Base-by-base conservation (phyloP, 495 filamentous ascomycete species). In the Lepraria neglecta region DNA sequence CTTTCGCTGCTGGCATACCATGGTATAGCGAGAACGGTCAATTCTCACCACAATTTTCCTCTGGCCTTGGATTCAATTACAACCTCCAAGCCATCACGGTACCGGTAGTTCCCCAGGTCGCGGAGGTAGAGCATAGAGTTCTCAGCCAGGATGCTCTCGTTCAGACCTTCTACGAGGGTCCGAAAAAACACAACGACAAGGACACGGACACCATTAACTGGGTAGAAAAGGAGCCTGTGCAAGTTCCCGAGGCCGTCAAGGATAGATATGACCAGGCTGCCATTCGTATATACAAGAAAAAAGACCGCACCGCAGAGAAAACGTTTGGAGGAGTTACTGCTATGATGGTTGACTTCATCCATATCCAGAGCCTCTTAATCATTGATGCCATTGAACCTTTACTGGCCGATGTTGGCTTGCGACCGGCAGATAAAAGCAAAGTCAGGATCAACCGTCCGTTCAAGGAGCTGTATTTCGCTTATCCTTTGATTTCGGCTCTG, bases 201-300 rank as follows among this genome's bases (percentile, higher is more conserved):
- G 1, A 47, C 6, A n/a, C 19, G 12, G 0, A 47, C 9, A 21
- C n/a, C 19, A 47, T 47, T 12, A 47, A 47, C 24, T 47, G 45
- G 45, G 45, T 47, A 11, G 45, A 47, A 12, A 47, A 47, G 6
- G n/a, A 47, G 24, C 45, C 45, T 24, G n/a, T 21, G 45, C 45
- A 47, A 12, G 3, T 58, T 27, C 58, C 58, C 9, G 24, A 60
- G 10, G 51, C 14, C 14, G 30, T 19, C 12, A 15, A 53, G 21
- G 58, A 58, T 17, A 60, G 44, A 19, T 60, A 77, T 56, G 64
- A 70, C 60, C 67, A 70, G 28, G 72, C 73, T 28, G 74, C 74
- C 54, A 72, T 77, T 64, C 71, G 69, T 57, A 68, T 76, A 33
- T 76, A 64, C 72, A 75, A 75, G 64, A 57, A 71, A 62, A 74